Conservation (phyloP, 78 protist genomes). For the Cyanophora paradoxa region DNA sequence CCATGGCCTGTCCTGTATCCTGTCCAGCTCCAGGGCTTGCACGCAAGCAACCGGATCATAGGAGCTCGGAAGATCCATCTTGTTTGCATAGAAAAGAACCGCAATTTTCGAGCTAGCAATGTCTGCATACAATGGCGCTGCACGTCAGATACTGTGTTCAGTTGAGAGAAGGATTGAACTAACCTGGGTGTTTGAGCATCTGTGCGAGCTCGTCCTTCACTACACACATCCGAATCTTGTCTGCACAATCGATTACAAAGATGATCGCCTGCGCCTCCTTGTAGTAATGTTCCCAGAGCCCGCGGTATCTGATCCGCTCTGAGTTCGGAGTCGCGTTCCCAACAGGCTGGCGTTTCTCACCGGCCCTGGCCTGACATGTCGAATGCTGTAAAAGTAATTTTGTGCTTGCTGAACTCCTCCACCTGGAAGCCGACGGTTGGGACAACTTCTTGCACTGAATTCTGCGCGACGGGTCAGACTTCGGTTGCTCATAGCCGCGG, state of each 20-base stretch:
- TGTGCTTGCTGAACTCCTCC: conserved; percentile 43
- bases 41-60: conserved; percentile 14
- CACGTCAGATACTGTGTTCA: too few relatives aligned
- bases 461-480: neutral
- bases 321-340: too few relatives aligned
- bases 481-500: neutral
- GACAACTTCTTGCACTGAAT: conserved; percentile 23
- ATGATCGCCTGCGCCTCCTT: conserved; percentile 54
- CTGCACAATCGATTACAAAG: conserved; percentile 71
- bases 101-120: too few relatives aligned
- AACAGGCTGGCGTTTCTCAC: too few relatives aligned
- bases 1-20: conserved; percentile 42
- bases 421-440: conserved; percentile 69
- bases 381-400: conserved; percentile 58
- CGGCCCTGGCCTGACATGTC: conserved; percentile 73
- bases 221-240: conserved; percentile 61
- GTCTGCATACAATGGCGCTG: too few relatives aligned
- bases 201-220: conserved; percentile 67
- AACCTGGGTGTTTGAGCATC: conserved; percentile 34
- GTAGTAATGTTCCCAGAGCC: conserved; percentile 74
- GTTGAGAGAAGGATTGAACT: too few relatives aligned
- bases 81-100: conserved; percentile 68
- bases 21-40: conserved; percentile 21
- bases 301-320: too few relatives aligned
- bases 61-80: conserved; percentile 58